Evolutionary conservation across 805 yeast species (phyloP), one percentile per base, ranked within the genome.

Genomic region (Yarrowia phangngaensis): DNA sequence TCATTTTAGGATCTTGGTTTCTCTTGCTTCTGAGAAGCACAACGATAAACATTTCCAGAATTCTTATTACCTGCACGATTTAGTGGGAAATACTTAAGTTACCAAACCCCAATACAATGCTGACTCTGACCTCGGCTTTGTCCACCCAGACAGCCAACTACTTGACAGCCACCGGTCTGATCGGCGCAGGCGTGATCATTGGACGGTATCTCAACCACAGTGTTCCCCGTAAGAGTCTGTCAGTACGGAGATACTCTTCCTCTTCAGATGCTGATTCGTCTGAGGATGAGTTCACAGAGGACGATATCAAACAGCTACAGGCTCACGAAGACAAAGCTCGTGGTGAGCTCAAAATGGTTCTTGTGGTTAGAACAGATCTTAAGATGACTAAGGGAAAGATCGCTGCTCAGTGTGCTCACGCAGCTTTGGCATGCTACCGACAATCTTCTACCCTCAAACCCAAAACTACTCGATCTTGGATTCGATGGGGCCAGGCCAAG

Each of bases 361-460:
- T 92, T 19, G 79, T 88, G 3, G 87, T 92, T 4, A 78, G 98
- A 53, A 84, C 82, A 20, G 98, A 92, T 63, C 69, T 92, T 53
- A 81, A 79, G 32, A 92, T 92, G 97, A 79, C 83, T 23, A 87
- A 86, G 65, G 99, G 99, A 16, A 92, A 92, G 62, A 82, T 85
- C 2, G 97, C 97, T 4, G 98, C 98, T 5, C 99, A 92, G 62
- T 90, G 97, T 65, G 82, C 88, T 28, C 99, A 92, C 68, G 98
- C 98, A n/a, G 94, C 97, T 0, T 72, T 92, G 24, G 89, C 92
- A 0, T 79, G 92, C 57, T 92, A 84, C 66, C 80, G 84, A 59
- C 56, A 60, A 19, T 70, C 77, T 2, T 73, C 71, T 5, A 70
- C 73, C 4, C 74, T 77, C 54, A 80, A 84, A 54, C 80, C 86